Base-by-base conservation (phyloP, 306 rosid genomes). In the Medicago ruthenica region DNA sequence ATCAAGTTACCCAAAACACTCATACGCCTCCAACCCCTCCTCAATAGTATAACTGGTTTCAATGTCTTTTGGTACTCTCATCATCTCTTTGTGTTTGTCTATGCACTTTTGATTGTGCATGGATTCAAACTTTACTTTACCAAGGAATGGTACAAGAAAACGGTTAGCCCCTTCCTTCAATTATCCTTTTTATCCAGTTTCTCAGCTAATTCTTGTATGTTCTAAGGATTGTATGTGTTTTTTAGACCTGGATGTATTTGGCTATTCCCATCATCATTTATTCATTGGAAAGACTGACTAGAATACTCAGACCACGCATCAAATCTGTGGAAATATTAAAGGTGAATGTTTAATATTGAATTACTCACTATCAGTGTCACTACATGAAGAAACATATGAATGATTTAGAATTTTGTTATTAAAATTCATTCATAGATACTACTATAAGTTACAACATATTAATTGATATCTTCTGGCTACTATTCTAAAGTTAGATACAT, bases 51-150 rank as follows among this genome's bases (percentile, higher is more conserved):
- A 69, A 94, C 93, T 12, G 98, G 98, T 75, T 94, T 82, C 87
- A 94, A 94, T 68, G 95, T 96, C 68, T 94, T 94, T 85, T 94
- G 98, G 98, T 94, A 94, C 85, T 88, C 98, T 9, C 98, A 94
- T 83, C 98, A 94, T 79, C 88, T 90, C n/a, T 92, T 94, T 86
- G 90, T 92, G 74, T 78, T 94, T 68, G 98, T 92, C 76, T 94
- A 94, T 63, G 70, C 81, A 83, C 87, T 94, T 87, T 95, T 94
- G 71, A 42, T 92, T 80, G 34, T 90, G 81, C 98, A 94, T 62
- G 98, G 98, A 65, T 58, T 48, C 73, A 81, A 76, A 77, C 87
- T 94, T 79, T 91, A 88, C 76, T 85, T 94, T 16, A 97, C 79
- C 70, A 87, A 74, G 82, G 76, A 11, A 31, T 86, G 97, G 97